phyloP scores from a whole-genome alignment of 768 basidiomycete species.

The Tricholoma saponaceum region DNA sequence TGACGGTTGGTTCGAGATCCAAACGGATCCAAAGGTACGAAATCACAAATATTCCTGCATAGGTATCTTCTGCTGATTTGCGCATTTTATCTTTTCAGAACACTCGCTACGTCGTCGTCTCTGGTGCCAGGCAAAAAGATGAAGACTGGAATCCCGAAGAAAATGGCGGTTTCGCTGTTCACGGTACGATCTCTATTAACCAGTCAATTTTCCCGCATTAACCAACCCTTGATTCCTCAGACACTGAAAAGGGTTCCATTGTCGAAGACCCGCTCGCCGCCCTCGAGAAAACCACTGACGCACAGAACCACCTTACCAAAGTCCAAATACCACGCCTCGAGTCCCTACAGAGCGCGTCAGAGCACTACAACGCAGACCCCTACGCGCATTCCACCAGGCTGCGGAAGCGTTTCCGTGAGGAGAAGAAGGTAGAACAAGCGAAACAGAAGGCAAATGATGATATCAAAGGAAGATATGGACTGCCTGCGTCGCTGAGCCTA shows the following conservation, averaged over 20 bases:
- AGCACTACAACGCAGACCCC: constrained; percentile 81
- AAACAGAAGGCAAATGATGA: constrained; percentile 67
- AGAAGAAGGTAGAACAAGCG: constrained; percentile 75
- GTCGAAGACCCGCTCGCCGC: constrained; percentile 83
- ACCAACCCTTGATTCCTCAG: constrained; percentile 31
- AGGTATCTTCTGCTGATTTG: not conserved
- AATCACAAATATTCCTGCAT: not conserved
- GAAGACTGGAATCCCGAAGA: constrained; percentile 98
- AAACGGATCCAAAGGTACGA: constrained; percentile 91
- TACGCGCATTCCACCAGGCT: constrained; percentile 73
- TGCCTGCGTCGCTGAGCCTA: constrained; percentile 66
- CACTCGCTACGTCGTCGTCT: constrained; percentile 88
- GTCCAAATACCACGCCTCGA: constrained; percentile 81
- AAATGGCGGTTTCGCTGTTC: constrained; percentile 87
- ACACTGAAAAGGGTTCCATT: constrained; percentile 60
- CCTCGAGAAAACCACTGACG: constrained; percentile 84
- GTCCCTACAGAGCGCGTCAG: constrained; percentile 70
- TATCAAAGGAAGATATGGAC: constrained; percentile 71
- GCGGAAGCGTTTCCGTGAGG: constrained; percentile 79
- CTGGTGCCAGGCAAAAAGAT: constrained; percentile 91
- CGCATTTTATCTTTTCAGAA: constrained; percentile 50
- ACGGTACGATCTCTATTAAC: constrained; percentile 46
- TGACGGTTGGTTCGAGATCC: constrained; percentile 95
- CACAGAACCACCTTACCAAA: constrained; percentile 66
- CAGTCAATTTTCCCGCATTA: not conserved